Evolutionary conservation across 1,284 basidiomycete genomes (phyloP).

Genomic region (Cerioporus squamosus): DNA sequence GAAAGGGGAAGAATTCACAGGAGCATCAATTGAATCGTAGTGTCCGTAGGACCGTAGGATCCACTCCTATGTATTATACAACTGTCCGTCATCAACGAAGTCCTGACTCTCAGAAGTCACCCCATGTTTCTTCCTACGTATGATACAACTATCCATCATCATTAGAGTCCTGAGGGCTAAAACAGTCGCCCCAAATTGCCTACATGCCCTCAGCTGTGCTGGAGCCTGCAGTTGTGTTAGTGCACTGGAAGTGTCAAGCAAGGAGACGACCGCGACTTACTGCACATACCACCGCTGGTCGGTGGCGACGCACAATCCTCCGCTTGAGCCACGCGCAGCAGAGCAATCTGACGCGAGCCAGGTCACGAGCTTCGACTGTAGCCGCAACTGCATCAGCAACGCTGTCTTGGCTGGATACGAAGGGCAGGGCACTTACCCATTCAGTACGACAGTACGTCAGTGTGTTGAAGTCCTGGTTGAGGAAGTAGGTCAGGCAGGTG

Average conservation of each 20-base stretch:
- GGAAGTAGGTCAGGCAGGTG: constrained; percentile 31
- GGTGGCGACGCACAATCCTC: constrained; percentile 49
- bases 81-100: too few relatives aligned
- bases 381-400: not conserved
- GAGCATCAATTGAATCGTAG: too few relatives aligned
- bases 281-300: constrained; percentile 53
- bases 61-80: too few relatives aligned
- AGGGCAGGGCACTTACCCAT: constrained; percentile 24
- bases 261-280: constrained; percentile 23
- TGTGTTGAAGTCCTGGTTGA: constrained; percentile 28
- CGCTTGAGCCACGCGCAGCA: constrained; percentile 50
- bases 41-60: too few relatives aligned
- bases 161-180: too few relatives aligned
- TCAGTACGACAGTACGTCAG: constrained; percentile 33
- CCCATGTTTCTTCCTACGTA: too few relatives aligned
- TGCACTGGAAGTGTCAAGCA: too few relatives aligned
- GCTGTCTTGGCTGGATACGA: not conserved
- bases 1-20: too few relatives aligned
- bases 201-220: not conserved
- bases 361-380: constrained; percentile 22
- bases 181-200: too few relatives aligned
- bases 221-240: not conserved
- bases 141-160: too few relatives aligned
- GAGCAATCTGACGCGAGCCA: constrained; percentile 50
- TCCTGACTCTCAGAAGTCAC: too few relatives aligned